Conservation (phyloP, 306 rosid genomes). For the Vigna hirtella region DNA sequence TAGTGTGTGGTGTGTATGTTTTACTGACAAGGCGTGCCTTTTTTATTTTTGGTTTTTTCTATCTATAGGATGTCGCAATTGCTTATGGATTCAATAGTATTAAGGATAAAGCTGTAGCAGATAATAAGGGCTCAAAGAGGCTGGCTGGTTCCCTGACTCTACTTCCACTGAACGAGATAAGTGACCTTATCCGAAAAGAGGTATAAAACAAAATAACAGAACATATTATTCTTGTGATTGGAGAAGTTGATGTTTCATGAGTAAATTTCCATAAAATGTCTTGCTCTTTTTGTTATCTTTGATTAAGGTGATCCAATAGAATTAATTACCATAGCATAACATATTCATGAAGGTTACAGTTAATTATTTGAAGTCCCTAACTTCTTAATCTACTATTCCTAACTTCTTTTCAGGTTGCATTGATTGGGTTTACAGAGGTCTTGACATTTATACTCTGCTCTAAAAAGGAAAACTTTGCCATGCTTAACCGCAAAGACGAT, state of each 20-base stretch:
- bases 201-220: slow-evolving; percentile 47
- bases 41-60: slow-evolving; percentile 22
- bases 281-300: background rate
- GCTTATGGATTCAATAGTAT: slow-evolving; percentile 86
- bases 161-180: slow-evolving; percentile 76
- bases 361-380: slow-evolving; percentile 32
- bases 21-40: slow-evolving; percentile 29
- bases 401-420: slow-evolving; percentile 68
- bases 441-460: slow-evolving; percentile 90
- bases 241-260: slow-evolving; percentile 17
- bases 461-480: slow-evolving; percentile 70
- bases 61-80: slow-evolving; percentile 85
- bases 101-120: slow-evolving; percentile 81
- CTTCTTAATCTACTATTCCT: slow-evolving; percentile 28
- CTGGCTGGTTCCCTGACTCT: slow-evolving; percentile 75
- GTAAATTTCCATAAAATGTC: slow-evolving; percentile 8
- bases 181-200: slow-evolving; percentile 84
- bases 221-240: slow-evolving; percentile 21
- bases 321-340: slow-evolving; percentile 23
- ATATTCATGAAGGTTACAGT: slow-evolving; percentile 20
- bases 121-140: slow-evolving; percentile 79
- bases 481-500: slow-evolving; percentile 83
- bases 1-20: slow-evolving; percentile 28
- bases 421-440: slow-evolving; percentile 90
- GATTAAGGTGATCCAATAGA: slow-evolving; percentile 14